Percentiles rank a stretch among this genome's conserved stretches.
Conservation (phyloP, 1,284 basidiomycete genomes). For the Fomitopsis palustris region DNA sequence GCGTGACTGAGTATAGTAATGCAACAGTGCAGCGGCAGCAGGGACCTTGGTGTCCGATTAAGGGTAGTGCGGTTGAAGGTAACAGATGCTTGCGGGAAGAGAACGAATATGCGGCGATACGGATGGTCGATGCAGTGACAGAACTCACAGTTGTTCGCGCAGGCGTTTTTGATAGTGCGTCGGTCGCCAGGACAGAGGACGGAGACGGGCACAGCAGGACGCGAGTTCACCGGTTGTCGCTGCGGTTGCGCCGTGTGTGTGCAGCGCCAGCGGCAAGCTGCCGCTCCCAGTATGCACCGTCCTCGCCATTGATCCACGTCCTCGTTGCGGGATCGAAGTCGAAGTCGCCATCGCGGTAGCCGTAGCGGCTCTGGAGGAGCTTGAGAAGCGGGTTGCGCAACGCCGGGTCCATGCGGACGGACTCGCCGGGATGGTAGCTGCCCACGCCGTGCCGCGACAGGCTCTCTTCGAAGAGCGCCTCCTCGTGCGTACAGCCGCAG, state of each 20-base stretch:
- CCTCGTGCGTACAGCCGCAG: conserved; percentile 77
- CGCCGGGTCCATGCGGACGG: conserved; percentile 81
- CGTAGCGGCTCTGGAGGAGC: conserved; percentile 66
- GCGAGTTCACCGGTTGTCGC: conserved; percentile 22
- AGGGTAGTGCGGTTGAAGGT: neutral
- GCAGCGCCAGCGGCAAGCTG: conserved; percentile 40
- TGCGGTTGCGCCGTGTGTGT: conserved; percentile 31
- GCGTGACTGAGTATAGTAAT: neutral
- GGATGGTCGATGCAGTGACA: neutral
- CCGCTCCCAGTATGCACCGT: conserved; percentile 58
- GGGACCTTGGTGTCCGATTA: neutral
- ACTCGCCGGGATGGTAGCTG: conserved; percentile 78
- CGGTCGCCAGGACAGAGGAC: too few relatives aligned
- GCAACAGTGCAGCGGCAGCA: neutral
- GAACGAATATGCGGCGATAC: neutral
- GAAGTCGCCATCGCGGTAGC: conserved; percentile 81
- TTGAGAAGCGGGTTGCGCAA: conserved; percentile 73
- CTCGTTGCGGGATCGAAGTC: conserved; percentile 61
- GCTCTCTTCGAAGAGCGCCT: conserved; percentile 82
- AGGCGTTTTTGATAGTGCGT: conserved; percentile 5
- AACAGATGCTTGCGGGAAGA: neutral
- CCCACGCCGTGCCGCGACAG: conserved; percentile 73
- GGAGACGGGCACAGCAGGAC: neutral
- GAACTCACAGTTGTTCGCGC: neutral
- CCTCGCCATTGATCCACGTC: conserved; percentile 63